Evolutionary conservation across 495 filamentous ascomycete species (phyloP), one percentile per base, ranked within the genome.

Genomic region (Penicillium lividum): DNA sequence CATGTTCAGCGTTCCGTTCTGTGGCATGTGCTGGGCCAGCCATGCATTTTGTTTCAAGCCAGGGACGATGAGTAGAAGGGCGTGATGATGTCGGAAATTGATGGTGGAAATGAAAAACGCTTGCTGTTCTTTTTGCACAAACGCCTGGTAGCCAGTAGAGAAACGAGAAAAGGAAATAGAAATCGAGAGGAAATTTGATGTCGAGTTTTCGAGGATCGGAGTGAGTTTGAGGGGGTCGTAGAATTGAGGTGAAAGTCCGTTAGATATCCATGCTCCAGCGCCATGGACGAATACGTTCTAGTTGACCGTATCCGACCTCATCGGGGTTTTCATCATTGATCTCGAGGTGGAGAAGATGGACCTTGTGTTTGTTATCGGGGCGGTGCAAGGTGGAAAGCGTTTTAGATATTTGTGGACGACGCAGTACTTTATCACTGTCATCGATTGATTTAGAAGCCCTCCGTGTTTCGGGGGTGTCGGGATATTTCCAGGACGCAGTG

Each of bases 251-350:
- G 44, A 28, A 34, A 53, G 42, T 51, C 18, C n/a, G 11, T 70
- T 63, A 80, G 30, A 80, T 73, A 53, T 80, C 77, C 75, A 80
- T 78, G 55, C 77, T 80, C 77, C 77, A 80, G 58, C 77, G 73
- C 71, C 72, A 78, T 1, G 75, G 75, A 27, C 73, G 74, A 48
- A 76, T 64, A 38, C 63, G 73, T 64, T 80, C 72, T 16, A 77
- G 59, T 46, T 77, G 66, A 28, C 75, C 75, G 45, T 73, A 40
- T 9, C 54, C 71, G 38, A 78, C 52, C 38, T 78, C 73, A 28
- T 74, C 69, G 58, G 62, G 62, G 29, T 44, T 13, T 4, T 71
- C 64, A 48, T 77, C 73, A 45, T 71, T 75, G 57, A 80, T 72
- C 64, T 78, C 75, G 44, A 80, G 31, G 22, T 74, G 77, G n/a